Conservation (phyloP, 331 rosid genomes). For the Acacia pycnantha region DNA sequence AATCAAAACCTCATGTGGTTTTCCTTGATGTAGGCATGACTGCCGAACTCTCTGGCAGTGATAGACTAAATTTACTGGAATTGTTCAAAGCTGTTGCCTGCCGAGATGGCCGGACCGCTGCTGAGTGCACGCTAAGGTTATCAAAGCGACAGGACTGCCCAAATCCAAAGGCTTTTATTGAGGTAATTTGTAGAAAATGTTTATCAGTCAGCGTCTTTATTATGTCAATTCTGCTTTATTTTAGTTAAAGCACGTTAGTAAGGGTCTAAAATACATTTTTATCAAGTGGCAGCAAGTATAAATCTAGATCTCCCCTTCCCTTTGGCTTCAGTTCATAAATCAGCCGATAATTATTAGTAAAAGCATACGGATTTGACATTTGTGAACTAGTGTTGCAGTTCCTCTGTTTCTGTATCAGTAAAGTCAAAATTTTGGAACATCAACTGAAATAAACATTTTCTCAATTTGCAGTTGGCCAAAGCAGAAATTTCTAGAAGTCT, state of each 20-base stretch:
- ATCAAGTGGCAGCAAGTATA: not conserved
- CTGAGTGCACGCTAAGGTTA: conserved; percentile 72
- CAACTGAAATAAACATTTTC: not conserved
- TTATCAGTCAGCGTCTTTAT: not conserved
- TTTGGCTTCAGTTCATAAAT: not conserved
- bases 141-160: conserved; percentile 95
- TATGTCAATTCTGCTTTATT: not conserved
- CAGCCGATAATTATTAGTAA: conserved; percentile 2
- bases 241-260: not conserved
- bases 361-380: not conserved
- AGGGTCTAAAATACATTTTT: not conserved
- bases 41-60: conserved; percentile 91
- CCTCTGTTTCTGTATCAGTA: not conserved
- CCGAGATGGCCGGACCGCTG: conserved; percentile 94
- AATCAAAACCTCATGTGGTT: conserved; percentile 94
- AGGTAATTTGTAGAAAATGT: conserved; percentile 47
- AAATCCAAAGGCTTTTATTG: conserved; percentile 82
- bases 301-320: not conserved
- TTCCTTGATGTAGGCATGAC: conserved; percentile 99
- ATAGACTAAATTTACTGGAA: conserved; percentile 79
- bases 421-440: not conserved
- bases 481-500: not conserved
- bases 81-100: conserved; percentile 95
- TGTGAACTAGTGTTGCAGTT: not conserved
- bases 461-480: not conserved